Base-by-base conservation (phyloP, 2,329 filamentous ascomycete genomes). In the Trichoderma lentiforme region DNA sequence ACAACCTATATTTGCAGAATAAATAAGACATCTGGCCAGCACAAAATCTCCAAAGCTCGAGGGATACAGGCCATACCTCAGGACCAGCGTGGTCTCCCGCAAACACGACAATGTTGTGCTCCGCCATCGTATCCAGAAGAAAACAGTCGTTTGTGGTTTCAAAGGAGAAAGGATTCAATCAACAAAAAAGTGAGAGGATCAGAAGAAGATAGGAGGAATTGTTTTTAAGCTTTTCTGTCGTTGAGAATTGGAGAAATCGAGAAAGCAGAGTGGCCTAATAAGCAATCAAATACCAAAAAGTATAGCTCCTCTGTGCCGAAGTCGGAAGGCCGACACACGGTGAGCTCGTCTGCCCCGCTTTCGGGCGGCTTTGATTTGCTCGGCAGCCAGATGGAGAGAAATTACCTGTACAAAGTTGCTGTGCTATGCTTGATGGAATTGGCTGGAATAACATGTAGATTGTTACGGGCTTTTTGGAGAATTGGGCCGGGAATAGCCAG, bases 31-130 rank as follows among this genome's bases (percentile, higher is more conserved):
- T 43, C 15, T 43, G 36, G 73, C 78, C 73, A 60, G 56, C 65
- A 18, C 28, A 15, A 1, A 4, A 14, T 14, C 39, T 21, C 8
- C 14, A 47, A 24, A 47, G 8, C 4, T 14, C n/a, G 24, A 24
- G 34, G 8, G 32, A n/a, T 4, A 28, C 8, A 15, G 24, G 70
- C 0, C 39, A 43, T 61, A 94, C 93, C 89, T 97, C 93, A 1
- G 93, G 93, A 81, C 93, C 93, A 79, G 91, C 93, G 83, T 96
- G 93, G 85, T 97, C 94, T 79, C 93, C 93, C 67, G 83, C 92
- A 81, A 95, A 93, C 72, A 95, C 92, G 74, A 95, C 92, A 80
- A 95, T 92, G 75, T 93, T 93, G 80, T 90, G 91, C 65, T 88
- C 86, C 76, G 90, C 83, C 92, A 94, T 94, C 15, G 39, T 43